Evolutionary conservation across 179 eudicot genomes (phyloP), one percentile per base, ranked within the genome.

Genomic region (Patellifolia procumbens): DNA sequence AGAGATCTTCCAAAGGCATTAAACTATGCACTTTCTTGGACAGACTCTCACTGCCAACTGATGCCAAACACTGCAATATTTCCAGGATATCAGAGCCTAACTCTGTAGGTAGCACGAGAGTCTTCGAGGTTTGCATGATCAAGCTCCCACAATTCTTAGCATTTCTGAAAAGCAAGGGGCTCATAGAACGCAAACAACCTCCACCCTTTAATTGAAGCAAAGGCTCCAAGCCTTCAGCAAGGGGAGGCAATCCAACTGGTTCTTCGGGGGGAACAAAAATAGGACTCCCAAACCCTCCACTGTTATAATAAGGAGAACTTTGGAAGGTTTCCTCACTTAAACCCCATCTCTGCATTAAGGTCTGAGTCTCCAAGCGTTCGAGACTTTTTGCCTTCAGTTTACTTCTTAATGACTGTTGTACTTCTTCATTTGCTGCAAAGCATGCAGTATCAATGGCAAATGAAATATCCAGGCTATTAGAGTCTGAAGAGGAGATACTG

Each of bases 271-370:
- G 81, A 73, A 86, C 51, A 74, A 78, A 87, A 34, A 92, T 77
- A 20, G 97, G 97, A 81, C 97, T 92, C 56, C 97, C 97, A 81
- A 92, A 92, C 11, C 91, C 96, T 74, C 89, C 89, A 28, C 77
- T 78, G 79, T 80, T 81, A 76, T 76, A 81, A 37, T 56, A 62
- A 28, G 90, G 85, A 46, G 91, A 86, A 76, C 74, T 72, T 58
- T 60, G 75, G 69, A 92, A 92, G 22, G 78, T 83, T 16, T 75
- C 85, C 81, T 92, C 96, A n/a, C 84, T 78, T 15, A 91, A 70
- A 73, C 93, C 96, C 93, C 91, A 88, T 78, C 80, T 79, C 60
- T 85, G 84, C 93, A 91, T 89, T 58, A 91, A 83, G 48, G 85
- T 83, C 39, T 79, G 81, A 58, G 86, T 86, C 72, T 86, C 88